Base-by-base conservation (phyloP, 2,329 filamentous ascomycete species). In the Septoria linicola region DNA sequence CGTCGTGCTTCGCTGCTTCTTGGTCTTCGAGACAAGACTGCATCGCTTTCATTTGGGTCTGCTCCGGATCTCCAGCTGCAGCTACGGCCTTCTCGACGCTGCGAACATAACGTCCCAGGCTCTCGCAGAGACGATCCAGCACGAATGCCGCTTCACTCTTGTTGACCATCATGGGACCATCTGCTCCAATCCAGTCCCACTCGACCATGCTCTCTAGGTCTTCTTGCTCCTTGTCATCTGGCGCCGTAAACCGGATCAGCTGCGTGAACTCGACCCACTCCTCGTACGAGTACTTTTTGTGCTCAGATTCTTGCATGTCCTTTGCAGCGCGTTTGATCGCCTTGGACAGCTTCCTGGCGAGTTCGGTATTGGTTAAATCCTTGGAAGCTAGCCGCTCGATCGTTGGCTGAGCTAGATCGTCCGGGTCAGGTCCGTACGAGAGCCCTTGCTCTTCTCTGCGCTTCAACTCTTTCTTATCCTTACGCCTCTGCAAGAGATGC, bases 251-350 rank as follows among this genome's bases (percentile, higher is more conserved):
- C 2, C 79, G 74, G 31, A 95, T 87, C 25, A 96, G 76, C 17
- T 81, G 80, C 6, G 91, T 84, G 61, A 89, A 93, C 73, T 88
- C 88, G 0, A 87, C 86, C 91, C 90, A 95, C 66, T 95, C 86
- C 59, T 90, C 83, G 57, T 90, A 96, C 0, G 75, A 77, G 66
- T 96, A 96, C 47, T 77, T 79, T 49, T 83, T 83, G 0, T 78
- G 75, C 2, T 80, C 77, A 3, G 76, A 69, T 37, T 74, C 68
- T 14, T 80, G 78, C 27, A 87, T 72, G 63, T 93, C 81, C 41
- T 80, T 73, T 1, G 82, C 81, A 1, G 88, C 81, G 20, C 74
- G 76, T 11, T 81, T 76, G 49, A 96, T 93, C 57, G 87, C 84
- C 27, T 82, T 77, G 2, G 88, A 82, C 8, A 96, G 70, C 43